These are phyloP conservation scores for Candida boidinii DNA, from an alignment of 805 yeast species.

Conservation along the genomic window DNA sequence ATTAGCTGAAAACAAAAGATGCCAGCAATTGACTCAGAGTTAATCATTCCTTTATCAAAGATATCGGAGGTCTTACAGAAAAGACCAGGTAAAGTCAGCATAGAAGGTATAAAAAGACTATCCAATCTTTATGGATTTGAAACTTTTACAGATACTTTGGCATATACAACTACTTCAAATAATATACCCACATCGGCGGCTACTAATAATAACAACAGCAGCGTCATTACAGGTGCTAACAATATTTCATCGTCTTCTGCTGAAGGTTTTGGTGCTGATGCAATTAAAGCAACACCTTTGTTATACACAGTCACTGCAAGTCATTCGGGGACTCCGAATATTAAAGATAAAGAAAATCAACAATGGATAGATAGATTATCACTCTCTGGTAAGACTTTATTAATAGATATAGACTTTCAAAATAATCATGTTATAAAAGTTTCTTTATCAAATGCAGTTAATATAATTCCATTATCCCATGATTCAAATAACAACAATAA, in stretches of 20 bases:
- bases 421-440: conserved; percentile 17
- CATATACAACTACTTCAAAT: no score
- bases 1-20: no score
- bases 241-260: conserved; percentile 12
- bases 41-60: conserved; percentile 22
- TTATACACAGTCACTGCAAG: conserved; percentile 1
- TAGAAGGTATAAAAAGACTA: conserved; percentile 24
- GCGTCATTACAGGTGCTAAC: no score
- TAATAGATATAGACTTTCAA: conserved; percentile 29
- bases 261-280: conserved; percentile 9
- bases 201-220: conserved; percentile 30
- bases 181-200: no score
- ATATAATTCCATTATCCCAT: conserved; percentile 13
- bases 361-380: conserved; percentile 20
- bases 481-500: conserved; percentile 5
- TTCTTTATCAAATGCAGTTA: conserved; percentile 23
- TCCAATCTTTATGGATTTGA: conserved; percentile 30
- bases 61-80: conserved; percentile 24
- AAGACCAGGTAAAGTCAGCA: conserved; percentile 26
- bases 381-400: conserved; percentile 25
- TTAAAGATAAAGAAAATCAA: no score
- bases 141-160: conserved; percentile 24
- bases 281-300: conserved; percentile 1
- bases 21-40: conserved; percentile 26
- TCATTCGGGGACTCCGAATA: not conserved